These are phyloP conservation scores for Metarhizium rileyi DNA, from an alignment of 2,329 filamentous ascomycete species.

Conservation along the genomic window DNA sequence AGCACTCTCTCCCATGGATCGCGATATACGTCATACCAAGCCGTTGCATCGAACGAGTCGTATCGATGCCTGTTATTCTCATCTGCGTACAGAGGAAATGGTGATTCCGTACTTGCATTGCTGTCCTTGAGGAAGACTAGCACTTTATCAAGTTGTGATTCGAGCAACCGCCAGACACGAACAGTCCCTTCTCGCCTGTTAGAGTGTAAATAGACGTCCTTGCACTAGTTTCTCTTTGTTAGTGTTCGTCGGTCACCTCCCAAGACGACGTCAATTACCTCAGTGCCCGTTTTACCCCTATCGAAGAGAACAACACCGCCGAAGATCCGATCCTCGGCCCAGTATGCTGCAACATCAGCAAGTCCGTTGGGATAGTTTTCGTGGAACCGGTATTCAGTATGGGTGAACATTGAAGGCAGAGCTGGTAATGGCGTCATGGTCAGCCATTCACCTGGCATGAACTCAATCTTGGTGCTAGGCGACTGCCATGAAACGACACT, in stretches of 20 bases:
- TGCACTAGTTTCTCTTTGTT: background rate
- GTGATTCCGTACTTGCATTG: background rate
- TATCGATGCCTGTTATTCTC: background rate
- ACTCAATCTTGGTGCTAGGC: background rate
- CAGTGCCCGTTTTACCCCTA: conserved; percentile 12
- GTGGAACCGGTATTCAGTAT: conserved; percentile 1
- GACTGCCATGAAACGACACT: background rate
- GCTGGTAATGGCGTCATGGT: background rate
- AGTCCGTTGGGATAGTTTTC: conserved; percentile 18
- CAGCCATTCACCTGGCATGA: background rate
- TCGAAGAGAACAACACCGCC: conserved; percentile 21
- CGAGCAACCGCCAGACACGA: background rate
- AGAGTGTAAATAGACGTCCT: background rate
- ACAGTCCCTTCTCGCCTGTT: background rate
- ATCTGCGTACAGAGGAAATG: background rate
- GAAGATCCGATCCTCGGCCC: conserved; percentile 19
- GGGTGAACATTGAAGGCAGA: background rate
- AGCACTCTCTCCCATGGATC: background rate
- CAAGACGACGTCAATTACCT: too few relatives aligned
- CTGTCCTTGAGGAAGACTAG: background rate
- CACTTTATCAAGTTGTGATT: background rate
- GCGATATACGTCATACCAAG: background rate
- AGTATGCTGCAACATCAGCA: conserved; percentile 17
- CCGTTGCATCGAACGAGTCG: background rate
- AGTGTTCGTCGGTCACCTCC: too few relatives aligned